Conservation (phyloP, 768 basidiomycete species). For the Clitopilus passeckerianus region DNA sequence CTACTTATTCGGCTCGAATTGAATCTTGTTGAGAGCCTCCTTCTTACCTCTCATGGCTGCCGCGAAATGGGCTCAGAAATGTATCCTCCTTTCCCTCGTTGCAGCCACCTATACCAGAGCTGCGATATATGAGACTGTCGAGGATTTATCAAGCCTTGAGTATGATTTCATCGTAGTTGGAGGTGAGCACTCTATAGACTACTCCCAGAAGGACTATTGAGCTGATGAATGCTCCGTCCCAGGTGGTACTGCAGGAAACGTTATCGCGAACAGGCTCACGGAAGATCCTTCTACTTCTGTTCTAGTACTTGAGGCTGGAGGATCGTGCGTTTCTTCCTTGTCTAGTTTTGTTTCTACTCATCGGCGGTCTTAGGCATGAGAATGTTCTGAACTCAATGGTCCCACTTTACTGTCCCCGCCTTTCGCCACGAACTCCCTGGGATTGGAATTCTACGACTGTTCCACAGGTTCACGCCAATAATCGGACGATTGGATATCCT, state of each 20-base stretch:
- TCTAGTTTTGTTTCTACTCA: neutral
- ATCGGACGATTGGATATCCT: slow-evolving; percentile 16
- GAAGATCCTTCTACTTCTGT: slow-evolving; percentile 32
- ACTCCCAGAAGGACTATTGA: neutral
- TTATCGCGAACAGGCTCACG: slow-evolving; percentile 23
- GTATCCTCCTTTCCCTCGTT: neutral
- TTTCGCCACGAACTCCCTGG: slow-evolving; percentile 8
- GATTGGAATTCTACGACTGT: slow-evolving; percentile 23
- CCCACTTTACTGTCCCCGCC: slow-evolving; percentile 7
- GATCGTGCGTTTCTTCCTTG: slow-evolving; percentile 8
- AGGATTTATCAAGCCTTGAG: slow-evolving; percentile 1
- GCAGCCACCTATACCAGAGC: neutral
- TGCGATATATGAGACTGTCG: slow-evolving; percentile 1
- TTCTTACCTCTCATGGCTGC: neutral
- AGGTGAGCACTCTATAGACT: slow-evolving; percentile 6
- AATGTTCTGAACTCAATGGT: slow-evolving; percentile 7
- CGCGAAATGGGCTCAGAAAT: neutral
- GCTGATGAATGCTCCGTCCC: slow-evolving; percentile 19
- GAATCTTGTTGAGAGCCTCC: neutral
- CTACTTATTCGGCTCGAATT: neutral
- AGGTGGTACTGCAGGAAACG: slow-evolving; percentile 15
- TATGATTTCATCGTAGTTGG: slow-evolving; percentile 21
- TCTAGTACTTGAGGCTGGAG: slow-evolving; percentile 35
- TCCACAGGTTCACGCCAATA: slow-evolving; percentile 18
- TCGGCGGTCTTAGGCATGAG: slow-evolving; percentile 1